Conservation (phyloP, 2,329 filamentous ascomycete species). For the Delphinella strobiligena region DNA sequence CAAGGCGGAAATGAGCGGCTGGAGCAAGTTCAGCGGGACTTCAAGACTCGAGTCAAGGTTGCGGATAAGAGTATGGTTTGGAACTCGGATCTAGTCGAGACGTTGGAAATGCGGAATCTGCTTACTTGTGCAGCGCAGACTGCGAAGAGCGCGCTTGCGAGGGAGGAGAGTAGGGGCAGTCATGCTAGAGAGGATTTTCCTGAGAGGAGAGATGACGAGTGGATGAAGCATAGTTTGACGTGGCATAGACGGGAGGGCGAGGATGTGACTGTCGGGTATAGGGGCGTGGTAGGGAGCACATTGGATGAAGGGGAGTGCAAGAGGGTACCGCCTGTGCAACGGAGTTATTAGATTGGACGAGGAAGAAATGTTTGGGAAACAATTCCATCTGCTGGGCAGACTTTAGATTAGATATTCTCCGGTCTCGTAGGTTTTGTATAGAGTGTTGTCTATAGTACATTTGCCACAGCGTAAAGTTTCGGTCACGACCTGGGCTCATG, state of each 20-base stretch:
- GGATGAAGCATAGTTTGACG: constrained; percentile 37
- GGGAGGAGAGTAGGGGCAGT: constrained; percentile 34
- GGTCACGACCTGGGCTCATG: too few relatives aligned
- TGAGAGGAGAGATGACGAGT: constrained; percentile 29
- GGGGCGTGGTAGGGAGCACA: constrained; percentile 30
- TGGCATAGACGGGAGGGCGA: constrained; percentile 31
- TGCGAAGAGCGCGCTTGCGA: constrained; percentile 29
- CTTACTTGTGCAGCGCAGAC: constrained; percentile 36
- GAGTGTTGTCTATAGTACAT: too few relatives aligned
- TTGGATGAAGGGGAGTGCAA: constrained; percentile 33
- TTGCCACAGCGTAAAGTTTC: too few relatives aligned
- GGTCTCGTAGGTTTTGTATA: too few relatives aligned
- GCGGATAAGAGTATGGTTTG: constrained; percentile 36
- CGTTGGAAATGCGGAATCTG: constrained; percentile 34
- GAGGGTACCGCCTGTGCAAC: constrained; percentile 14
- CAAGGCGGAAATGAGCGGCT: constrained; percentile 22
- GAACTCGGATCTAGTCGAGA: constrained; percentile 38
- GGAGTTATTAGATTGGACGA: background rate
- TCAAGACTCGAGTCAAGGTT: constrained; percentile 22
- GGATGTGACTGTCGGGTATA: constrained; percentile 29
- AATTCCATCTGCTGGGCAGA: too few relatives aligned
- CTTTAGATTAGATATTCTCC: too few relatives aligned
- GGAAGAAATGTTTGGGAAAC: too few relatives aligned
- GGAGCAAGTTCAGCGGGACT: constrained; percentile 24
- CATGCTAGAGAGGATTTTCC: constrained; percentile 37